Evolutionary conservation across 306 rosid genomes (phyloP).

Genomic region (Senna siamea): DNA sequence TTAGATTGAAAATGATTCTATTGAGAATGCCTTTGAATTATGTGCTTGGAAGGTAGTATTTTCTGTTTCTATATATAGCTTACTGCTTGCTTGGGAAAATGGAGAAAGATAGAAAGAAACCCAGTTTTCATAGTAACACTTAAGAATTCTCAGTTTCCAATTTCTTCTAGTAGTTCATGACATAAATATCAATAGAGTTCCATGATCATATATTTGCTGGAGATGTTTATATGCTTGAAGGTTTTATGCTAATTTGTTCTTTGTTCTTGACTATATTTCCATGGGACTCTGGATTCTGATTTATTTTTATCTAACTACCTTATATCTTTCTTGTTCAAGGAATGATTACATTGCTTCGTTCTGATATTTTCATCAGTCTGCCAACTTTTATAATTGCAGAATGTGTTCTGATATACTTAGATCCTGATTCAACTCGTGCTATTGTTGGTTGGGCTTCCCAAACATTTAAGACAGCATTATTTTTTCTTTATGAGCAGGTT

Average conservation of each 20-base stretch:
- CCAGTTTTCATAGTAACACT: neutral
- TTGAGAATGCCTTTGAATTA: constrained; percentile 11
- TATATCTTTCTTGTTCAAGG: constrained; percentile 29
- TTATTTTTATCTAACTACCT: constrained; percentile 1
- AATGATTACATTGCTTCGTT: constrained; percentile 49
- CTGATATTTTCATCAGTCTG: constrained; percentile 90
- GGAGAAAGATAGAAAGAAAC: neutral
- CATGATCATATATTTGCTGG: constrained; percentile 5
- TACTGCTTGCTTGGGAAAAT: constrained; percentile 21
- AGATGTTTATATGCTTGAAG: constrained; percentile 17
- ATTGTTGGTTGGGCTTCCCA: constrained; percentile 89
- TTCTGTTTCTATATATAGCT: constrained; percentile 19
- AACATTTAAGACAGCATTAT: constrained; percentile 73
- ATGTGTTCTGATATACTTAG: constrained; percentile 96
- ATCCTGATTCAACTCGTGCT: constrained; percentile 78
- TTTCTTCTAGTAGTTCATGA: neutral
- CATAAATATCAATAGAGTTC: constrained; percentile 14
- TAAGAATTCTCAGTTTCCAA: constrained; percentile 13
- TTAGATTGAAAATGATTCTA: constrained; percentile 2
- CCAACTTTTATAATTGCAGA: constrained; percentile 99
- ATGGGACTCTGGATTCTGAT: constrained; percentile 5
- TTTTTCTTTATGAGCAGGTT: constrained; percentile 98
- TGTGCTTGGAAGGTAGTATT: neutral
- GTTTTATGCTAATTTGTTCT: constrained; percentile 19
- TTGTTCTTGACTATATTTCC: constrained; percentile 1